phyloP scores from a whole-genome alignment of 306 rosid species.

The Crotalaria pallida region DNA sequence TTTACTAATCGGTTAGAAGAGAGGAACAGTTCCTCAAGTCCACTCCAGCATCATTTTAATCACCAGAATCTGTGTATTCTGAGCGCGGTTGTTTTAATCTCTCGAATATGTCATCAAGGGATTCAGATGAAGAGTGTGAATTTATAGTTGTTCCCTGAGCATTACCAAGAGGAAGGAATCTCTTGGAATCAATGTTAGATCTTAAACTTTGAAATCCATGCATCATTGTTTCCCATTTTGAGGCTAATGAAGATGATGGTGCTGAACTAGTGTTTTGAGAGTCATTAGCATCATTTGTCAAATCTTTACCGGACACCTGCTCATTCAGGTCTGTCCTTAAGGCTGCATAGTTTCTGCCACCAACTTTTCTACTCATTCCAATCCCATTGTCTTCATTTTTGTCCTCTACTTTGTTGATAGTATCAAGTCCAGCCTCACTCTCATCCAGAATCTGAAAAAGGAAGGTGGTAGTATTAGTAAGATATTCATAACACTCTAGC shows the following conservation, averaged over 20 bases:
- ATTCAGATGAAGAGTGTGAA: constrained; percentile 50
- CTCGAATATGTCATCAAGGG: constrained; percentile 88
- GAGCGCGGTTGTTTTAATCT: constrained; percentile 58
- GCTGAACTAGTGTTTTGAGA: constrained; percentile 17
- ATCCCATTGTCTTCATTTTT: constrained; percentile 30
- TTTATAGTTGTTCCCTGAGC: constrained; percentile 32
- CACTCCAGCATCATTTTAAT: constrained; percentile 32
- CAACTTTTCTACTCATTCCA: constrained; percentile 45
- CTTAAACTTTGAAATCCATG: constrained; percentile 56
- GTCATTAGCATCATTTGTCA: constrained; percentile 31
- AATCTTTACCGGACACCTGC: constrained; percentile 33
- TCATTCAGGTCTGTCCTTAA: constrained; percentile 44
- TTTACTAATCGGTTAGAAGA: neutral
- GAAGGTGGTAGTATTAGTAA: neutral
- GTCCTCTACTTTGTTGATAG: constrained; percentile 17
- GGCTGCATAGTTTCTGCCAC: constrained; percentile 53
- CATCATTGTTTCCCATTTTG: constrained; percentile 80
- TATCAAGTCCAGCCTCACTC: constrained; percentile 22
- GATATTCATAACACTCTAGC: constrained; percentile 7
- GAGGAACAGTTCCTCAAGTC: neutral
- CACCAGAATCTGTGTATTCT: constrained; percentile 31
- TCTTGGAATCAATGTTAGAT: constrained; percentile 57
- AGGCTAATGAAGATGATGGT: constrained; percentile 41
- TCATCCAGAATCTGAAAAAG: constrained; percentile 24
- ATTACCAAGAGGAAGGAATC: constrained; percentile 52